Conservation (phyloP, 192 early-diverging fungal species). For the Coemansia sp. region DNA sequence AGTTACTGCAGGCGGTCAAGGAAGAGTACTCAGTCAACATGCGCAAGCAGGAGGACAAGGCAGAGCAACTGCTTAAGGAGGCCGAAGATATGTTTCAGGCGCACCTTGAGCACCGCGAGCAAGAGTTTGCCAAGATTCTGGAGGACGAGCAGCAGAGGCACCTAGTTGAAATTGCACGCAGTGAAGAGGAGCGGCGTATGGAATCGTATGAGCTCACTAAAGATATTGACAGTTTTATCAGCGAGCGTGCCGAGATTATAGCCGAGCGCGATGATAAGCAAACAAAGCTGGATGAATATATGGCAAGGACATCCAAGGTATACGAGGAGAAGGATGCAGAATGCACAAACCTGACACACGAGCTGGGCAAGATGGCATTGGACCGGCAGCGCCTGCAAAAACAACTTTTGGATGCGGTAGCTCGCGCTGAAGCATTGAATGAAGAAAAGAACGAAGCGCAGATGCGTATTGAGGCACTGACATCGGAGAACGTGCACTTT, state of each 20-base stretch:
- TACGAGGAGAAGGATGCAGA: constrained; percentile 29
- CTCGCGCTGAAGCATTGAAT: constrained; percentile 13
- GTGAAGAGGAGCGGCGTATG: constrained; percentile 30
- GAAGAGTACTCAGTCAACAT: constrained; percentile 44
- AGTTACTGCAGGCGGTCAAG: constrained; percentile 40
- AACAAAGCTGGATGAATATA: constrained; percentile 37
- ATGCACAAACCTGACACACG: constrained; percentile 25
- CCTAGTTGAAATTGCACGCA: constrained; percentile 22
- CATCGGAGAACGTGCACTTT: constrained; percentile 24
- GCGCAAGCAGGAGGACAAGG: constrained; percentile 29
- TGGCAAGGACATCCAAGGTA: constrained; percentile 20
- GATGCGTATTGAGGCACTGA: constrained; percentile 27
- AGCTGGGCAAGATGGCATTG: constrained; percentile 31
- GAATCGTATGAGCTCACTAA: constrained; percentile 26
- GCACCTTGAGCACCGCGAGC: constrained; percentile 27
- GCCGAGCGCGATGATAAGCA: constrained; percentile 24
- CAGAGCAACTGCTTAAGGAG: constrained; percentile 34
- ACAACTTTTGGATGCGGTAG: constrained; percentile 11
- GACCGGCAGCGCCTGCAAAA: constrained; percentile 34
- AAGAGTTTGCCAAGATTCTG: constrained; percentile 33
- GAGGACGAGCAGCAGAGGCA: constrained; percentile 16
- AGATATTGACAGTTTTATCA: constrained; percentile 27
- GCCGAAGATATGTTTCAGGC: constrained; percentile 32
- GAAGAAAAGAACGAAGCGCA: constrained; percentile 22
- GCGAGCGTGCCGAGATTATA: constrained; percentile 19